phyloP scores from a whole-genome alignment of 2,329 filamentous ascomycete genomes.

The Fusarium goolgardi region DNA sequence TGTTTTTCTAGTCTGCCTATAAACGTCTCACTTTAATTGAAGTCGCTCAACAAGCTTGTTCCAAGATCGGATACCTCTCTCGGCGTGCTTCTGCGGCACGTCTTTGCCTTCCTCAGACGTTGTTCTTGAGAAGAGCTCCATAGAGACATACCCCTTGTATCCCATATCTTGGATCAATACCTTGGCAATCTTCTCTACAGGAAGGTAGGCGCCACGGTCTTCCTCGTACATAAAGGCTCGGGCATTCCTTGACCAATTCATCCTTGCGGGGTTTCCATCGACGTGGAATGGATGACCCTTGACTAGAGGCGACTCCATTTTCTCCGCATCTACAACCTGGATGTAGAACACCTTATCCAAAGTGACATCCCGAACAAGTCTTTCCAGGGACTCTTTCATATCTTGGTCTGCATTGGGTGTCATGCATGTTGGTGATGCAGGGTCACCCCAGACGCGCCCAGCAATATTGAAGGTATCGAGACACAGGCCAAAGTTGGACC shows the following conservation, averaged over 20 bases:
- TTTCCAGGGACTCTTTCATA: not conserved
- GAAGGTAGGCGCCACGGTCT: not conserved
- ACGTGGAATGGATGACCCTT: slow-evolving; percentile 15
- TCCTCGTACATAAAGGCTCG: slow-evolving; percentile 17
- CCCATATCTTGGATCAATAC: slow-evolving; percentile 11
- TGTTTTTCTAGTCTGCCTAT: not conserved
- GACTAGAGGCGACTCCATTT: not conserved
- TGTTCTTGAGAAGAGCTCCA: slow-evolving; percentile 23
- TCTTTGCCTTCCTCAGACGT: slow-evolving; percentile 12
- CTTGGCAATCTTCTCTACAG: slow-evolving; percentile 6
- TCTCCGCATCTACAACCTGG: slow-evolving; percentile 14
- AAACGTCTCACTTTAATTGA: not conserved
- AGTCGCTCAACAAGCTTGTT: slow-evolving; percentile 5
- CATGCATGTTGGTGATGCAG: slow-evolving; percentile 7
- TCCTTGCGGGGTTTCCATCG: slow-evolving; percentile 5
- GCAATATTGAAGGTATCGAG: slow-evolving; percentile 25
- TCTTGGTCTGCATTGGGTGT: slow-evolving; percentile 16
- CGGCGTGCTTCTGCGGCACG: not conserved
- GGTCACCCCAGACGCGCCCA: slow-evolving; percentile 8
- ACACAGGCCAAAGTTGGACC: slow-evolving; percentile 11
- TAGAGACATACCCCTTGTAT: slow-evolving; percentile 9
- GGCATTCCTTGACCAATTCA: slow-evolving; percentile 24
- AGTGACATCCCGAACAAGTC: not conserved
- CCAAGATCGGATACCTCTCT: slow-evolving; percentile 8
- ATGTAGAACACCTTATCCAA: slow-evolving; percentile 13